Percentiles rank a stretch among this genome's conserved stretches.
phyloP scores from a whole-genome alignment of 2,329 filamentous ascomycete species.

The Alternaria infectoria region DNA sequence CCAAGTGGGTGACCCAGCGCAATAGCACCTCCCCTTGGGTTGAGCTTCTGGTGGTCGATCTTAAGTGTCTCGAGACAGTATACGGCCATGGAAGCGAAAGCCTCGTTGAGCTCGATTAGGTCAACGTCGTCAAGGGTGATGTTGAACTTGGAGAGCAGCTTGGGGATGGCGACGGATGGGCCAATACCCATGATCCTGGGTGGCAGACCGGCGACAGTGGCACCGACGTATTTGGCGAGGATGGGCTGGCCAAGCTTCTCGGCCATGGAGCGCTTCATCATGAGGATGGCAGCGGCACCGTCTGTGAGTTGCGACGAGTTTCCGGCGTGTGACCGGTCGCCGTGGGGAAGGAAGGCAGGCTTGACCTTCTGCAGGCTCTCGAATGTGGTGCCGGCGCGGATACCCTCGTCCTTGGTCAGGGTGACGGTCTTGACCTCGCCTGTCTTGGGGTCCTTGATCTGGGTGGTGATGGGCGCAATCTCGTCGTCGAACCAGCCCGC shows the following conservation, averaged over 20 bases:
- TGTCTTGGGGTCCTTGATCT: conserved; percentile 81
- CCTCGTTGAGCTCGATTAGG: conserved; percentile 94
- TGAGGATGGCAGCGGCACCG: conserved; percentile 83
- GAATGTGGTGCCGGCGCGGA: conserved; percentile 85
- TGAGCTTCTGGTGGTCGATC: conserved; percentile 78
- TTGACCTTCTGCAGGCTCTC: conserved; percentile 85
- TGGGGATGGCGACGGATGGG: conserved; percentile 73
- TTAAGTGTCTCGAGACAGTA: conserved; percentile 77
- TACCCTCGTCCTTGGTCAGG: conserved; percentile 86
- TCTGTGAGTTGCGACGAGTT: conserved; percentile 97
- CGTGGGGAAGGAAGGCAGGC: conserved; percentile 88
- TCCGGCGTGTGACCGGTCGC: conserved; percentile 83
- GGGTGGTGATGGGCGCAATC: conserved; percentile 85
- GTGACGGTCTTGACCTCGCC: conserved; percentile 80
- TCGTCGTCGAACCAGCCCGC: conserved; percentile 91
- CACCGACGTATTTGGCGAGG: conserved; percentile 90
- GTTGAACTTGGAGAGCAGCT: conserved; percentile 82
- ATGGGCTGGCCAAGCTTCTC: conserved; percentile 88
- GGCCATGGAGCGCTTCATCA: conserved; percentile 94
- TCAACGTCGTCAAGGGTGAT: conserved; percentile 83
- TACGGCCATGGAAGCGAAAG: conserved; percentile 96
- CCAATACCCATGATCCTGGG: conserved; percentile 98
- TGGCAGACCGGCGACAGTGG: conserved; percentile 86
- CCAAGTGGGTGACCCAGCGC: conserved; percentile 84
- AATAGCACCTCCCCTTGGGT: conserved; percentile 81